Percentiles rank a stretch among this genome's conserved stretches.
Conservation (phyloP, 2,329 filamentous ascomycete species). For the Orbilia quercus region DNA sequence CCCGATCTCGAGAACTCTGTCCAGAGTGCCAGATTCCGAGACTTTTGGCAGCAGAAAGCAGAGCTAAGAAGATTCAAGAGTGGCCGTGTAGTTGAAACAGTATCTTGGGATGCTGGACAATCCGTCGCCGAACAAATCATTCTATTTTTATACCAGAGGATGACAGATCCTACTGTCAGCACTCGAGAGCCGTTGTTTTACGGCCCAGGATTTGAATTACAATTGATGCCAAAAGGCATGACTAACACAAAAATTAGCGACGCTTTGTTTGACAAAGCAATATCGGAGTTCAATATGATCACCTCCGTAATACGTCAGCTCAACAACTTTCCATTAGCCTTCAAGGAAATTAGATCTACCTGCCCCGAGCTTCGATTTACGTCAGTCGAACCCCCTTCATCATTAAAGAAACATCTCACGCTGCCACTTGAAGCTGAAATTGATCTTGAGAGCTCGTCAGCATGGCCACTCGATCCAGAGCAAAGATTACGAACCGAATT, state of each 20-base stretch:
- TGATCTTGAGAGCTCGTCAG: conserved; percentile 43
- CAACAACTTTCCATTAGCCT: conserved; percentile 29
- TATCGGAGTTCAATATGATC: conserved; percentile 35
- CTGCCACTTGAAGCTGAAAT: conserved; percentile 25
- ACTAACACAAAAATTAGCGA: no score
- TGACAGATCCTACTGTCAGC: not conserved
- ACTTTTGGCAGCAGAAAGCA: conserved; percentile 94
- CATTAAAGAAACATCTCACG: not conserved
- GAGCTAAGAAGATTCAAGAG: conserved; percentile 95
- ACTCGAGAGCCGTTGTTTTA: not conserved
- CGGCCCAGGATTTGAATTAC: conserved; percentile 10
- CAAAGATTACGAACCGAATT: conserved; percentile 28
- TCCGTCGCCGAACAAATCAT: conserved; percentile 84
- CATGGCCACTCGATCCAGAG: conserved; percentile 37
- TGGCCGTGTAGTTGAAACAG: conserved; percentile 89
- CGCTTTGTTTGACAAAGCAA: not conserved
- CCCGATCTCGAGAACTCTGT: conserved; percentile 86
- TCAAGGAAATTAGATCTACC: conserved; percentile 17
- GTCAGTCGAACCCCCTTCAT: conserved; percentile 19
- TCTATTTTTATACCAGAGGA: conserved; percentile 73
- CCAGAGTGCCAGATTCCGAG: conserved; percentile 81
- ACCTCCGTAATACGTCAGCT: conserved; percentile 21
- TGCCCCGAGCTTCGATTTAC: conserved; percentile 27
- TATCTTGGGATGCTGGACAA: conserved; percentile 78
- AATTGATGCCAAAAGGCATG: not conserved